Evolutionary conservation across 2,329 filamentous ascomycete genomes (phyloP), one percentile per base, ranked within the genome.

Genomic region (Fonsecaea nubica): DNA sequence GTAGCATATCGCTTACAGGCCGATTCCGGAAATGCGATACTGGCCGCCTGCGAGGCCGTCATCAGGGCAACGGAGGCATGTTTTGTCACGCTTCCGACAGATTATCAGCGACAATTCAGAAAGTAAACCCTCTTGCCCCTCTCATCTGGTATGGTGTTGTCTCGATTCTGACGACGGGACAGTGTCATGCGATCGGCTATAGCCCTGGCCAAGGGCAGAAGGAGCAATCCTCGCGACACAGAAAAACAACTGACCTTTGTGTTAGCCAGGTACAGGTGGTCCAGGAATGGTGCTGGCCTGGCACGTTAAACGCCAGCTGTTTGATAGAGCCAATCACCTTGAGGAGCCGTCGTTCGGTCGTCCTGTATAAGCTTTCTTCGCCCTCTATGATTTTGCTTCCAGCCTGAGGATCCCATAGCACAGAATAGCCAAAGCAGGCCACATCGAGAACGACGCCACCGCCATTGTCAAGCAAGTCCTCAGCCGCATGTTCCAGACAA

Each of bases 251-350:
- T 83, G 12, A 77, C 82, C 63, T 83, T 84, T 64, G 76, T 81
- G 9, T 74, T 86, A n/a, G 84, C 83, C 5, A 73, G 85, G 53
- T 86, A 86, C 69, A 79, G 83, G 53, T 86, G 84, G 84, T 85
- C 80, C 54, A 77, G 76, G 62, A 71, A 78, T 53, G 78, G 78
- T 7, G 80, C 78, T 50, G 78, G 78, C 9, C 73, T 80, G 40
- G 78, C 78, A 32, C 66, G 69, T 30, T 72, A 66, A 68, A 10
- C 2, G 21, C 32, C 30, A 35, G 38, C 13, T 32, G 12, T 30
- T 10, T 4, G 7, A 2, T 30, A 13, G 36, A 40, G 36, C 36
- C 15, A 13, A 21, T 25, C 6, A 50, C 45, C 10, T 30, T 13
- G 45, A 30, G 42, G 8, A 12, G 21, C 3, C 21, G 9, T 18